phyloP scores from a whole-genome alignment of 768 basidiomycete species.

The Guyanaporus albipodus region DNA sequence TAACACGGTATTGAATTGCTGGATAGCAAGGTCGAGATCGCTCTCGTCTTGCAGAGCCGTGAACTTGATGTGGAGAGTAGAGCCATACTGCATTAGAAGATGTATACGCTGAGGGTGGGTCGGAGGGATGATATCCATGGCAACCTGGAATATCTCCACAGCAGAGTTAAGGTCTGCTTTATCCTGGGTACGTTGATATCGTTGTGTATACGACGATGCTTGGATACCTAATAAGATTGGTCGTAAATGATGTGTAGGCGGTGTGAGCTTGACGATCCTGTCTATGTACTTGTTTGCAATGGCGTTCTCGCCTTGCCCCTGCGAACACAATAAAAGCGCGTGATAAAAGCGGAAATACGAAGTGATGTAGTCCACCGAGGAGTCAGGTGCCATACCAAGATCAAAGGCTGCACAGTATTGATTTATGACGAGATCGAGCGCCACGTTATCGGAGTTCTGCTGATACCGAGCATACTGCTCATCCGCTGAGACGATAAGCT shows the following conservation, averaged over 20 bases:
- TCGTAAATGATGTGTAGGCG: slow-evolving; percentile 5
- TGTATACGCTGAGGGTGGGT: slow-evolving; percentile 11
- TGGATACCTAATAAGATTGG: slow-evolving; percentile 7
- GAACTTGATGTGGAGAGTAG: slow-evolving; percentile 13
- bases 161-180: slow-evolving; percentile 15
- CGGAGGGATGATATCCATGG: slow-evolving; percentile 1
- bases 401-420: slow-evolving; percentile 18
- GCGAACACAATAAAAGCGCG: neutral
- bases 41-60: slow-evolving; percentile 6
- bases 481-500: slow-evolving; percentile 8
- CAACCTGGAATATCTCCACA: slow-evolving; percentile 1
- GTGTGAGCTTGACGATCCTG: slow-evolving; percentile 4
- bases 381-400: slow-evolving; percentile 7
- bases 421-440: slow-evolving; percentile 9
- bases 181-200: slow-evolving; percentile 11
- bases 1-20: slow-evolving; percentile 2
- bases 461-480: slow-evolving; percentile 7
- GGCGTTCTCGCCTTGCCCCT: neutral
- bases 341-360: slow-evolving; percentile 12
- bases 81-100: slow-evolving; percentile 19
- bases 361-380: neutral
- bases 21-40: slow-evolving; percentile 21
- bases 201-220: slow-evolving; percentile 9
- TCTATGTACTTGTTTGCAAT: slow-evolving; percentile 6
- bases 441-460: neutral